A percentile compares a stretch with the other conserved stretches of the same genome.
Evolutionary conservation across 768 basidiomycete species (phyloP).

Genomic region (Phylloporus sp.): DNA sequence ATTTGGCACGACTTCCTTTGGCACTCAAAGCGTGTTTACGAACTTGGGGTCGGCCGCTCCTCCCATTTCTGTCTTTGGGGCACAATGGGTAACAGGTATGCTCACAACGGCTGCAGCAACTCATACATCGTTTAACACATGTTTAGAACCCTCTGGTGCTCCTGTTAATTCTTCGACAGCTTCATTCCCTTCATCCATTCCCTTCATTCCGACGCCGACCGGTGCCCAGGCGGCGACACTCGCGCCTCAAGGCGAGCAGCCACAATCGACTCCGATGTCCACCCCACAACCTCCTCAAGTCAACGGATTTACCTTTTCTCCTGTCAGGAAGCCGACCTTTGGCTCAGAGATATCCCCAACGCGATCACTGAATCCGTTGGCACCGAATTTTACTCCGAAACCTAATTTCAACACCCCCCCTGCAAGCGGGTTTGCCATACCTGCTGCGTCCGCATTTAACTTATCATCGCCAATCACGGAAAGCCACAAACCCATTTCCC

Average conservation of each 20-base stretch:
- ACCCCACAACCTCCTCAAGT: neutral
- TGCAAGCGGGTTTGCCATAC: neutral
- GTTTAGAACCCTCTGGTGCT: neutral
- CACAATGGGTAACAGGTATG: constrained; percentile 15
- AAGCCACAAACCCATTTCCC: neutral
- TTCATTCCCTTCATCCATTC: neutral
- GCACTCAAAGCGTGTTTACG: constrained; percentile 4
- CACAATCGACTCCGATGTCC: neutral
- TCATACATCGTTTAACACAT: neutral
- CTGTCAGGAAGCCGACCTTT: neutral
- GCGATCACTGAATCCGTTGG: constrained; percentile 19
- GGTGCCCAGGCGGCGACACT: neutral
- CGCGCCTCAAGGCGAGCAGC: neutral
- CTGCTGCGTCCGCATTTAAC: neutral
- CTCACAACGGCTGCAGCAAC: neutral
- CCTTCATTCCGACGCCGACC: neutral
- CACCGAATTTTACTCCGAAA: constrained; percentile 13
- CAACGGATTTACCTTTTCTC: neutral
- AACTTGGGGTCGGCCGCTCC: neutral
- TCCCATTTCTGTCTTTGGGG: constrained; percentile 6
- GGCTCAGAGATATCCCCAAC: constrained; percentile 5
- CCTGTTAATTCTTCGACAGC: neutral
- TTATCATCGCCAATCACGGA: neutral
- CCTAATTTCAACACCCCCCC: neutral
- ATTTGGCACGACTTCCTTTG: constrained; percentile 29